Conservation (phyloP, 768 basidiomycete species). For the Lactarius trivialis region DNA sequence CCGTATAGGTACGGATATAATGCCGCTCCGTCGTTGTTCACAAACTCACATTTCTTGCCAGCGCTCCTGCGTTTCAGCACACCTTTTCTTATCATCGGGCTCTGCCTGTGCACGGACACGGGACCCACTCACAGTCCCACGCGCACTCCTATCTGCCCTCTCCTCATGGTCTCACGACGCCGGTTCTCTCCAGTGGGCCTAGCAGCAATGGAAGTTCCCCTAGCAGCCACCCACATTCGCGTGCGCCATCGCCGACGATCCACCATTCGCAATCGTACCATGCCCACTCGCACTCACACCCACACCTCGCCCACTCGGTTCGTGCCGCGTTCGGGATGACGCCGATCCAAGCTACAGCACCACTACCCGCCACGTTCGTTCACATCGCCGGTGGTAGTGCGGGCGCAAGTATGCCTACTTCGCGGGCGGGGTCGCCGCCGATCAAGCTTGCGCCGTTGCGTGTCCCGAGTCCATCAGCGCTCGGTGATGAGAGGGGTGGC, state of each 20-base stretch:
- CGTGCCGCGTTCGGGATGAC: slow-evolving; percentile 91
- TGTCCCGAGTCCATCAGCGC: slow-evolving; percentile 31
- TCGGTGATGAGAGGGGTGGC: slow-evolving; percentile 14
- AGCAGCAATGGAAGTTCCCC: slow-evolving; percentile 63
- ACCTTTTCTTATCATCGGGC: slow-evolving; percentile 28
- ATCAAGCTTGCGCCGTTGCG: slow-evolving; percentile 68
- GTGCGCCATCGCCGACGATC: slow-evolving; percentile 50
- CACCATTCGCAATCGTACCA: slow-evolving; percentile 22
- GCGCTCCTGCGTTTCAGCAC: slow-evolving; percentile 30
- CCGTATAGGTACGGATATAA: slow-evolving; percentile 16
- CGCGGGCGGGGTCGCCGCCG: slow-evolving; percentile 61
- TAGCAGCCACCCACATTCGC: slow-evolving; percentile 44
- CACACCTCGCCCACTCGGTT: slow-evolving; percentile 71
- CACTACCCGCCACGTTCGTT: slow-evolving; percentile 29
- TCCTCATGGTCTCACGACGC: slow-evolving; percentile 40
- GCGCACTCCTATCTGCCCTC: slow-evolving; percentile 27
- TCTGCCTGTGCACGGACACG: slow-evolving; percentile 14
- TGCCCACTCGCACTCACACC: slow-evolving; percentile 17
- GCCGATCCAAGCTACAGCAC: slow-evolving; percentile 50
- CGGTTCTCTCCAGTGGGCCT: slow-evolving; percentile 57
- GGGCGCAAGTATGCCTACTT: slow-evolving; percentile 39
- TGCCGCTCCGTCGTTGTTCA: slow-evolving; percentile 24
- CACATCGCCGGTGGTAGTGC: slow-evolving; percentile 11
- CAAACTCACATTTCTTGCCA: slow-evolving; percentile 7
- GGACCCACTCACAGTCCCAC: slow-evolving; percentile 22